Evolutionary conservation across 139 green algal species (phyloP).

Genomic region (Micractinium conductrix): DNA sequence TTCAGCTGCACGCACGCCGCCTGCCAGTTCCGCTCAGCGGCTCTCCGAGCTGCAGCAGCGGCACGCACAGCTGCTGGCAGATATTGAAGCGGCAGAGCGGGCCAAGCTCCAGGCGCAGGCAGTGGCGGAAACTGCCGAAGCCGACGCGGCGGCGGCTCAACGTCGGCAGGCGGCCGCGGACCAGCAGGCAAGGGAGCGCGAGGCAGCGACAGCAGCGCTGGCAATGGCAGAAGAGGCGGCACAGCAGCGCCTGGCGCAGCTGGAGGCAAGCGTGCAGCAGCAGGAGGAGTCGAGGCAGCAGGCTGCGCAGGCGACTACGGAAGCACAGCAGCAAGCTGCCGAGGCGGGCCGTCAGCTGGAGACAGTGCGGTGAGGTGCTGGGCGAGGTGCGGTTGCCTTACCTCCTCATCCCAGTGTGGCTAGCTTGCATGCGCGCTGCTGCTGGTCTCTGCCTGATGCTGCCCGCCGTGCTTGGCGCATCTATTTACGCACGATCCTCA

Average conservation of each 20-base stretch:
- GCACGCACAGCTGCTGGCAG: conserved; percentile 35
- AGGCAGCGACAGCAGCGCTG: neutral
- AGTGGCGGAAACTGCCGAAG: neutral
- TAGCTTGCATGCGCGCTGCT: too few species aligned
- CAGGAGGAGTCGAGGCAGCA: conserved; percentile 1
- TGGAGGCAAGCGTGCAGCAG: neutral
- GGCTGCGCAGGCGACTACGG: neutral
- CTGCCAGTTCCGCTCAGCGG: neutral
- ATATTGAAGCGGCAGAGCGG: conserved; percentile 22
- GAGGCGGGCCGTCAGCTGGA: neutral
- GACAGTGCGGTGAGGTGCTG: neutral
- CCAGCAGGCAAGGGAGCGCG: neutral
- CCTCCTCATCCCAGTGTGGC: too few species aligned
- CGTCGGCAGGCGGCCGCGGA: neutral
- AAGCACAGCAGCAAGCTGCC: neutral
- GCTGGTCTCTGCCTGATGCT: too few species aligned
- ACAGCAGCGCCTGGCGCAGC: neutral
- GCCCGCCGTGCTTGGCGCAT: too few species aligned
- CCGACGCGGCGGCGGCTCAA: neutral
- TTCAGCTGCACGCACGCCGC: neutral
- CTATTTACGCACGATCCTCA: too few species aligned
- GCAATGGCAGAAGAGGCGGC: neutral
- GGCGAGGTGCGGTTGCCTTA: too few species aligned
- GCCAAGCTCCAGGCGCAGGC: neutral
- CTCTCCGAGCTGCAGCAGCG: conserved; percentile 31